phyloP scores from a whole-genome alignment of 139 green algal genomes.

The Coccomyxa sp. region DNA sequence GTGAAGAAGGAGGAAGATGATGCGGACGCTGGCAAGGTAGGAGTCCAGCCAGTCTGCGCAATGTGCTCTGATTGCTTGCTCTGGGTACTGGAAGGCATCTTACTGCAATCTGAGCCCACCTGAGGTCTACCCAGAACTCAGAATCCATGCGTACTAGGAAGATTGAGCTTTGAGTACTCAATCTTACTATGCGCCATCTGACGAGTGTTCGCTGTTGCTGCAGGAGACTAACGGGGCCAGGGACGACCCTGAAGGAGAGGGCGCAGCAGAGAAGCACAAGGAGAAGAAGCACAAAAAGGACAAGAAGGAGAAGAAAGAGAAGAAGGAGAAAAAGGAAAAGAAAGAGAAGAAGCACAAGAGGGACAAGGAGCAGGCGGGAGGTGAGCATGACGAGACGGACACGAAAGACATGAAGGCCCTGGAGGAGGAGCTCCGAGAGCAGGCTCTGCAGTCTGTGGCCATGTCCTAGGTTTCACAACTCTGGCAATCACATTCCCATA shows the following conservation, averaged over 20 bases:
- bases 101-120: not conserved
- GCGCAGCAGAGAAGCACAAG: slow-evolving; percentile 15
- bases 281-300: slow-evolving; percentile 17
- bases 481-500: no score
- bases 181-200: no score
- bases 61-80: not conserved
- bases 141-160: not conserved
- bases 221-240: not conserved
- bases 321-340: slow-evolving; percentile 10
- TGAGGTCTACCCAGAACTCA: not conserved
- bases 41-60: not conserved
- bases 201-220: not conserved
- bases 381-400: not conserved
- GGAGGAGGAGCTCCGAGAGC: slow-evolving; percentile 16
- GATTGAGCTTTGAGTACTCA: no score
- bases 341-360: not conserved
- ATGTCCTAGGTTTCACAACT: no score
- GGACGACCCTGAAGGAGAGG: not conserved
- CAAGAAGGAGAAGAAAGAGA: slow-evolving; percentile 16
- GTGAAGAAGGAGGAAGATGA: no score
- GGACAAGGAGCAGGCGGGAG: slow-evolving; percentile 1
- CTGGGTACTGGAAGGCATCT: not conserved
- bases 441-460: slow-evolving; percentile 23
- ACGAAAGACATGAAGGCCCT: not conserved
- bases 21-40: not conserved